phyloP scores from a whole-genome alignment of 768 basidiomycete species.

The Boletales sp. region DNA sequence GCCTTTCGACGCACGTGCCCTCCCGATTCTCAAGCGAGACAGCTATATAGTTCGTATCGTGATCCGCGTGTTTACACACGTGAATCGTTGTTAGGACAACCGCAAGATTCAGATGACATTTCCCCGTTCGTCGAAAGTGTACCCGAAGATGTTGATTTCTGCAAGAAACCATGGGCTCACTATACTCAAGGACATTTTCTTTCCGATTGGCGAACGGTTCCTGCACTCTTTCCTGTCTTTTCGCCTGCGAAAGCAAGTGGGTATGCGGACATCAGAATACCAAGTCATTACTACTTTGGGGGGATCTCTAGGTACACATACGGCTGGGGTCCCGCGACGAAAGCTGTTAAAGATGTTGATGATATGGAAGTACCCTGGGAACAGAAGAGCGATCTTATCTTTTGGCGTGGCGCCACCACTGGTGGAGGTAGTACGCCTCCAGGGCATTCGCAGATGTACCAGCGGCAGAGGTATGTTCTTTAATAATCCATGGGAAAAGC shows the following conservation, averaged over 20 bases:
- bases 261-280: conserved; percentile 88
- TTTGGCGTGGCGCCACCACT: conserved; percentile 96
- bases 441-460: conserved; percentile 79
- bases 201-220: conserved; percentile 91
- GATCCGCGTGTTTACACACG: conserved; percentile 33
- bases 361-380: conserved; percentile 89
- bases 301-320: conserved; percentile 82
- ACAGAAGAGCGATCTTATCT: conserved; percentile 79
- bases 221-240: conserved; percentile 88
- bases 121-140: conserved; percentile 62
- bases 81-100: conserved; percentile 27
- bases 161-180: conserved; percentile 76
- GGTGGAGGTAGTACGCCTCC: conserved; percentile 88
- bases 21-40: conserved; percentile 73
- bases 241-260: conserved; percentile 86
- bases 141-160: conserved; percentile 74
- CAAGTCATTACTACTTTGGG: conserved; percentile 94
- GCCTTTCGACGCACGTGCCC: conserved; percentile 89
- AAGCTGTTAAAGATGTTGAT: conserved; percentile 73
- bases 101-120: conserved; percentile 40
- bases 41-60: conserved; percentile 76
- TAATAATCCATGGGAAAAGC: not conserved
- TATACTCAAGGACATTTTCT: conserved; percentile 94
- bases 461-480: conserved; percentile 68
- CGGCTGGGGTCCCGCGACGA: conserved; percentile 79